A percentile compares a stretch with the other conserved stretches of the same genome.
Evolutionary conservation across 2,329 filamentous ascomycete genomes (phyloP).

Genomic region (Niveomyces coronatus): DNA sequence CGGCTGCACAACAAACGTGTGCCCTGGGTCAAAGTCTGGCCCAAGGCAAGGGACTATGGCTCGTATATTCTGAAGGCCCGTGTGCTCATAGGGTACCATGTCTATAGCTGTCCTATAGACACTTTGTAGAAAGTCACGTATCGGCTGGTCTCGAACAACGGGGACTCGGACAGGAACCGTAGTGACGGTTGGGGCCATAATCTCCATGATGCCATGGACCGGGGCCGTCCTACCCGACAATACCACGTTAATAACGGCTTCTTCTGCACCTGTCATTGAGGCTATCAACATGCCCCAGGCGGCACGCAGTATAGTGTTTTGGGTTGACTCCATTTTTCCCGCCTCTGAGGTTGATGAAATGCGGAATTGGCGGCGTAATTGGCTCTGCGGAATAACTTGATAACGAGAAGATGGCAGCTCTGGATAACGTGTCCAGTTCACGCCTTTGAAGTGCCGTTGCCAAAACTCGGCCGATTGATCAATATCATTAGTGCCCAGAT

Average conservation of each 20-base stretch:
- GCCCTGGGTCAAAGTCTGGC: too few relatives aligned
- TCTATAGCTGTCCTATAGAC: slow-evolving; percentile 16
- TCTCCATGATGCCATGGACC: slow-evolving; percentile 32
- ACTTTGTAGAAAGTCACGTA: slow-evolving; percentile 34
- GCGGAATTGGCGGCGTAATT: slow-evolving; percentile 22
- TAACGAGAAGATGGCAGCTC: slow-evolving; percentile 32
- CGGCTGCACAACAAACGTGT: slow-evolving; percentile 21
- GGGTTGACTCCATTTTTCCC: slow-evolving; percentile 24
- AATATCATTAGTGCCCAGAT: slow-evolving; percentile 23
- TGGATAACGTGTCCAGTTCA: slow-evolving; percentile 28
- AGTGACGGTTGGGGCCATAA: slow-evolving; percentile 44
- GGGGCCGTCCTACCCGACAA: slow-evolving; percentile 39
- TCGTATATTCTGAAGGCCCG: slow-evolving; percentile 20
- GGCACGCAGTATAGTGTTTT: slow-evolving; percentile 39
- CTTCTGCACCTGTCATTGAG: slow-evolving; percentile 33
- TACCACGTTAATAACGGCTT: slow-evolving; percentile 45
- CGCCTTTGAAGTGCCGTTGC: slow-evolving; percentile 28
- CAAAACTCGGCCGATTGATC: slow-evolving; percentile 23
- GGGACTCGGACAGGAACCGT: slow-evolving; percentile 40
- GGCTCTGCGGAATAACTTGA: slow-evolving; percentile 31
- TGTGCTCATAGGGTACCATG: slow-evolving; percentile 20
- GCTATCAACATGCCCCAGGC: slow-evolving; percentile 43
- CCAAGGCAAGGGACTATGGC: too few relatives aligned
- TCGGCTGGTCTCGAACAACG: slow-evolving; percentile 26
- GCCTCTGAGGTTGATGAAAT: background rate